These are phyloP conservation scores for Citrus australasica DNA, from an alignment of 345 rosid species.

Conservation along the genomic window DNA sequence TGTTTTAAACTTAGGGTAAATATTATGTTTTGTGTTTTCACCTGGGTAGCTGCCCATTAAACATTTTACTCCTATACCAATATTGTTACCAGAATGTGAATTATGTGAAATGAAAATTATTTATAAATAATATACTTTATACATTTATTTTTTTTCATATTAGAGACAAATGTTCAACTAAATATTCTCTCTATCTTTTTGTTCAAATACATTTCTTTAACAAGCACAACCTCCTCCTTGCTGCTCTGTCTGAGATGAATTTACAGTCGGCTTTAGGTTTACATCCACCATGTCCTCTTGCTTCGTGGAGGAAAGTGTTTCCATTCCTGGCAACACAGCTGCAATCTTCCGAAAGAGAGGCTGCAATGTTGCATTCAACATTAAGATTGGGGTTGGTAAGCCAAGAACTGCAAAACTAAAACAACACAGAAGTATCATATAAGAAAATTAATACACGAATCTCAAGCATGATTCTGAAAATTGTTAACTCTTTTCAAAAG, in stretches of 20 bases:
- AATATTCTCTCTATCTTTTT: not conserved
- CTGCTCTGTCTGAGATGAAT: conserved; percentile 72
- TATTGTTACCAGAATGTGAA: too few relatives aligned
- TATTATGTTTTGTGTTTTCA: too few relatives aligned
- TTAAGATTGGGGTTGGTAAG: not conserved
- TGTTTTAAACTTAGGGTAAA: too few relatives aligned
- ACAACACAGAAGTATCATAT: not conserved
- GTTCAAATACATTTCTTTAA: conserved; percentile 25
- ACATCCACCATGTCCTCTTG: conserved; percentile 98
- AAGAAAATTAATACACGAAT: not conserved
- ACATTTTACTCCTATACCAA: too few relatives aligned
- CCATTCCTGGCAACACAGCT: conserved; percentile 96
- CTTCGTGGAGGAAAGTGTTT: conserved; percentile 74
- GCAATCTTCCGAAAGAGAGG: conserved; percentile 93
- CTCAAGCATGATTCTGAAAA: too few relatives aligned
- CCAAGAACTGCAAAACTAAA: not conserved
- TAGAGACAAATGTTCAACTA: too few relatives aligned
- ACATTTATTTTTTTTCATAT: too few relatives aligned
- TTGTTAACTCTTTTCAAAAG: too few relatives aligned
- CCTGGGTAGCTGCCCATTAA: too few relatives aligned
- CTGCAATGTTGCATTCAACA: conserved; percentile 37
- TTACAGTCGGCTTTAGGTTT: conserved; percentile 69
- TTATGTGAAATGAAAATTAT: too few relatives aligned
- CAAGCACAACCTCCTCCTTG: conserved; percentile 88
- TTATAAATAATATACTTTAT: too few relatives aligned